A percentile compares a stretch with the other conserved stretches of the same genome.
Conservation (phyloP, 2,329 filamentous ascomycete genomes). For the Exophiala sp. region DNA sequence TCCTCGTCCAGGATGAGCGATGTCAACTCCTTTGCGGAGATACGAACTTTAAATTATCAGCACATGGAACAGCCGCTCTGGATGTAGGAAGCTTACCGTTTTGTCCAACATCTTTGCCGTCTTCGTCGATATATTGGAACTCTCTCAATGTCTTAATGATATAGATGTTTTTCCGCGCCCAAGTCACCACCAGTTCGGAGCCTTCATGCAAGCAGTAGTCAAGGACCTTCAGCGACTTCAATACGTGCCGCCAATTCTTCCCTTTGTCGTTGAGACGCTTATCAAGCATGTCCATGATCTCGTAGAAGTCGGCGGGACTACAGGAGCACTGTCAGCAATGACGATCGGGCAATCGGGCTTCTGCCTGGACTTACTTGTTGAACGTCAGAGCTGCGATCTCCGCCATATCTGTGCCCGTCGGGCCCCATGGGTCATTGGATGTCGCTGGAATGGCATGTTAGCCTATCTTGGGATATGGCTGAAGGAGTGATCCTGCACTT, state of each 20-base stretch:
- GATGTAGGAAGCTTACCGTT: constrained; percentile 61
- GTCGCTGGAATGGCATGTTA: constrained; percentile 58
- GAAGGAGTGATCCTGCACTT: constrained; percentile 34
- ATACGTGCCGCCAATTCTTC: constrained; percentile 97
- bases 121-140: constrained; percentile 94
- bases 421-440: constrained; percentile 98
- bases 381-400: constrained; percentile 98
- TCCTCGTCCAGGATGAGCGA: constrained; percentile 90
- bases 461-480: constrained; percentile 7
- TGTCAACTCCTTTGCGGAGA: constrained; percentile 93
- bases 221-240: constrained; percentile 94
- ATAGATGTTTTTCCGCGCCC: constrained; percentile 96
- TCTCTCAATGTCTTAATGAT: constrained; percentile 98
- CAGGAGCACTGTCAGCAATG: constrained; percentile 15
- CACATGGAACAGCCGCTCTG: neutral
- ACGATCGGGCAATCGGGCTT: neutral
- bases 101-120: constrained; percentile 88
- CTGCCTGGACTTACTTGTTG: constrained; percentile 63
- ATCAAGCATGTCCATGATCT: constrained; percentile 99
- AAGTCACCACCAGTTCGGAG: constrained; percentile 91
- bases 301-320: constrained; percentile 94
- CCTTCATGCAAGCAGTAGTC: constrained; percentile 98
- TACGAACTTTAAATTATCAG: constrained; percentile 60
- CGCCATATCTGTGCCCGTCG: constrained; percentile 95
- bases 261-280: constrained; percentile 98